phyloP scores from a whole-genome alignment of 371 early-diverging fungal genomes.

The Entomophthora muscae region DNA sequence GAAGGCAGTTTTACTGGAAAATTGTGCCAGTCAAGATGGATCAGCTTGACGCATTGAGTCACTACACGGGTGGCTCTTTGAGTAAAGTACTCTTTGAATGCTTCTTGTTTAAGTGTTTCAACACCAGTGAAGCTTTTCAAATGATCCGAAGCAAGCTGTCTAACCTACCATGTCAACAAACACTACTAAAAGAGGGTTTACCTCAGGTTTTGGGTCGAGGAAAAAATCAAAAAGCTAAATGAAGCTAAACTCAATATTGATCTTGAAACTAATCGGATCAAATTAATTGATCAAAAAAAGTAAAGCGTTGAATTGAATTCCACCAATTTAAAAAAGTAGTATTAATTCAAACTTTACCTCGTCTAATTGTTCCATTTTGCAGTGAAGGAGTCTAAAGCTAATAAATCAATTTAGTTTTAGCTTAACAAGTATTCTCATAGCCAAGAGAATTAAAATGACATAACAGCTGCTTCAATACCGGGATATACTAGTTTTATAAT shows the following conservation, averaged over 20 bases:
- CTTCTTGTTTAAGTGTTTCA: conserved; percentile 13
- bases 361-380: conserved; percentile 23
- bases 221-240: conserved; percentile 35
- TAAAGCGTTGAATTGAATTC: too few relatives aligned
- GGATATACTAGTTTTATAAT: too few relatives aligned
- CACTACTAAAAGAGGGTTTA: conserved; percentile 14
- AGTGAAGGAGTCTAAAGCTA: too few relatives aligned
- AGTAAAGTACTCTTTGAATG: neutral
- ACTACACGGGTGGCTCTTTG: neutral
- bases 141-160: conserved; percentile 61
- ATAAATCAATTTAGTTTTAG: too few relatives aligned
- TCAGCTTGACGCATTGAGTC: neutral
- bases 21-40: neutral
- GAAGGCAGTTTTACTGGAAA: conserved; percentile 1
- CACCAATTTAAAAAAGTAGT: too few relatives aligned
- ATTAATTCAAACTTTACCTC: conserved; percentile 12
- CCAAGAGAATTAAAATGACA: too few relatives aligned
- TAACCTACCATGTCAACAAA: conserved; percentile 25
- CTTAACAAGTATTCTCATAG: too few relatives aligned
- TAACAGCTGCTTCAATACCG: too few relatives aligned
- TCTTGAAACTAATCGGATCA: neutral
- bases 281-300: too few relatives aligned
- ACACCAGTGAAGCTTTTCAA: conserved; percentile 45
- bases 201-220: conserved; percentile 38
- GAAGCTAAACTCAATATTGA: neutral